A percentile compares a stretch with the other conserved stretches of the same genome.
phyloP scores from a whole-genome alignment of 495 filamentous ascomycete genomes.

The Podospora appendiculata region DNA sequence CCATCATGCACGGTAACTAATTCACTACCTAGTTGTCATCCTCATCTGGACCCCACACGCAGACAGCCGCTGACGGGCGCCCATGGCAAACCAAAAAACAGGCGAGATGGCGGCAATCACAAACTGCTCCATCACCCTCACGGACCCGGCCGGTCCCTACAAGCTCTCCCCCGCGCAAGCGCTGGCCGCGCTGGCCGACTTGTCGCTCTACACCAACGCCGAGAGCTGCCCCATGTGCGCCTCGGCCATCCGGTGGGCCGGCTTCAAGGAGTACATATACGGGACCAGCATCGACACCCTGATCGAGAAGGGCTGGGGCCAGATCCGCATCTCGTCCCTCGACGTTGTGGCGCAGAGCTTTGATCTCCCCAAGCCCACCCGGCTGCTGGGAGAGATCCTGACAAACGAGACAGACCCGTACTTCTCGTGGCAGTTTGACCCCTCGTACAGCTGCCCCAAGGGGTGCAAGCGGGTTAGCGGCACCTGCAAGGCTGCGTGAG shows the following conservation, averaged over 20 bases:
- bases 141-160: constrained; percentile 33
- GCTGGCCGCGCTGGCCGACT: constrained; percentile 32
- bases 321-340: constrained; percentile 37
- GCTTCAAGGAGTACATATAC: constrained; percentile 47
- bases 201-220: constrained; percentile 49
- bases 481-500: no score
- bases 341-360: constrained; percentile 40
- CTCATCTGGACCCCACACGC: not conserved
- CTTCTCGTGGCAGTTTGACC: constrained; percentile 47
- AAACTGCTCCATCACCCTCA: constrained; percentile 43
- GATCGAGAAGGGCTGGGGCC: constrained; percentile 39
- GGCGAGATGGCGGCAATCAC: constrained; percentile 47
- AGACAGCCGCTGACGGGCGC: not conserved
- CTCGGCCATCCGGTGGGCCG: constrained; percentile 46
- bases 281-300: constrained; percentile 41
- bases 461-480: constrained; percentile 27
- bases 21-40: not conserved
- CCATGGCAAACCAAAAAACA: constrained; percentile 6
- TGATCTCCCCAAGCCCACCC: constrained; percentile 24
- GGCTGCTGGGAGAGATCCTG: constrained; percentile 35
- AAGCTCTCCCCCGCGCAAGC: constrained; percentile 31
- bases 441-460: constrained; percentile 30
- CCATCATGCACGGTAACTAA: constrained; percentile 38
- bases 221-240: constrained; percentile 55
- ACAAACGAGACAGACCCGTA: constrained; percentile 44